Base-by-base conservation (phyloP, 306 rosid genomes). In the Fragaria nilgerrensis region DNA sequence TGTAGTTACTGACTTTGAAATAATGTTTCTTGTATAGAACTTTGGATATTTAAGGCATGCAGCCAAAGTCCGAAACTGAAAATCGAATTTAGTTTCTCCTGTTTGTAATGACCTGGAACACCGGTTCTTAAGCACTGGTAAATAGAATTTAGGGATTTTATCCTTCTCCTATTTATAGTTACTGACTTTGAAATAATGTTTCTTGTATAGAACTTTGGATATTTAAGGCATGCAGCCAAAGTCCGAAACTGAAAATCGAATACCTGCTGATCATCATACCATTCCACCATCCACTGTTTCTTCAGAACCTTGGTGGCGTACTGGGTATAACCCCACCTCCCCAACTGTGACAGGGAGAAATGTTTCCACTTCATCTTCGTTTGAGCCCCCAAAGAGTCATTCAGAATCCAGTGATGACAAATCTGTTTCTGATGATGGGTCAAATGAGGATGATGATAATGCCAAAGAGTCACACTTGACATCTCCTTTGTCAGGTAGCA, bases 241-340 rank as follows among this genome's bases (percentile, higher is more conserved):
- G 81, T 81, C 96, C 76, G 92, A 84, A 77, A 84, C 86, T 75
- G 81, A 85, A 67, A 88, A 88, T 73, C 87, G 49, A 65, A 78
- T 79, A n/a, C 83, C 83, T 73, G 73, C 89, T 50, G 90, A 85
- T 89, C 82, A 85, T 55, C 93, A 86, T 76, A 68, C 87, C 23
- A 81, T 88, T 84, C 88, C 87, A 34, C 87, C 89, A 2, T 27
- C 80, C 27, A 53, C 69, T 82, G 88, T 85, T 80, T 92, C 83
- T 82, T 50, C 83, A 29, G 97, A 95, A 83, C 97, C 96, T 59
- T 95, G 99, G 99, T 95, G 97, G 96, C 93, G 89, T 45, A 86
- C 77, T 55, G 97, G 90, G 36, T 89, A 86, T 86, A 90, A 87
- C 79, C 85, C 92, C 59, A 66, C 84, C 52, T 71, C 86, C 16